Conservation (phyloP, 257 asterid species). For the Penstemon davidsonii region DNA sequence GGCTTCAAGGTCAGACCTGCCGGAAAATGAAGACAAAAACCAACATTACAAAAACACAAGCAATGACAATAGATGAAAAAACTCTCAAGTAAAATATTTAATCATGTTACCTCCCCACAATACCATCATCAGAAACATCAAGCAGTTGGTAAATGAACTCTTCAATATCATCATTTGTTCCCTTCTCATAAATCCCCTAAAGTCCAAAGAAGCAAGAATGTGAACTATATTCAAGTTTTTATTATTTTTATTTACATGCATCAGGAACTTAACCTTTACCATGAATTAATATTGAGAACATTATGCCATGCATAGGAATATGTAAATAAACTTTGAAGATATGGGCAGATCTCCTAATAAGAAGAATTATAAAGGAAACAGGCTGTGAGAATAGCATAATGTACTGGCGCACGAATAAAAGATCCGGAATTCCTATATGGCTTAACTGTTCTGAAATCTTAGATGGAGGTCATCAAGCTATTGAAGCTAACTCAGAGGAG, state of each 20-base stretch:
- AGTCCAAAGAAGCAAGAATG: conserved; percentile 29
- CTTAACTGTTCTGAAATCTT: too few species aligned
- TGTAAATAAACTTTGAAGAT: too few species aligned
- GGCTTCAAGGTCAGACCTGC: conserved; percentile 80
- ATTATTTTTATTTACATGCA: background rate
- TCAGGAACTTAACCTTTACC: background rate
- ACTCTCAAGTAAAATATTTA: conserved; percentile 6
- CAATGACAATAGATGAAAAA: conserved; percentile 2
- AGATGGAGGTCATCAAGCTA: too few species aligned
- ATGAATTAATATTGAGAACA: background rate
- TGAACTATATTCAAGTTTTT: conserved; percentile 9
- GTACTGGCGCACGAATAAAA: too few species aligned
- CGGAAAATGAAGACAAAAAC: conserved; percentile 25
- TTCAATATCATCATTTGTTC: conserved; percentile 82
- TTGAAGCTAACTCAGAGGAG: background rate
- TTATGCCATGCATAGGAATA: background rate
- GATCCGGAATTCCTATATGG: too few species aligned
- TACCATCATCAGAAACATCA: conserved; percentile 71
- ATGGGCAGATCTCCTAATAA: too few species aligned
- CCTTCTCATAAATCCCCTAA: conserved; percentile 90
- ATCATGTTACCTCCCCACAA: conserved; percentile 58
- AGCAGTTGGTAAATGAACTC: conserved; percentile 80
- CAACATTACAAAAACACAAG: background rate
- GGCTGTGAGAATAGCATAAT: too few species aligned
- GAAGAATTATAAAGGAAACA: too few species aligned